Evolutionary conservation across 805 yeast genomes (phyloP).

Genomic region (Osmozyma mogii): DNA sequence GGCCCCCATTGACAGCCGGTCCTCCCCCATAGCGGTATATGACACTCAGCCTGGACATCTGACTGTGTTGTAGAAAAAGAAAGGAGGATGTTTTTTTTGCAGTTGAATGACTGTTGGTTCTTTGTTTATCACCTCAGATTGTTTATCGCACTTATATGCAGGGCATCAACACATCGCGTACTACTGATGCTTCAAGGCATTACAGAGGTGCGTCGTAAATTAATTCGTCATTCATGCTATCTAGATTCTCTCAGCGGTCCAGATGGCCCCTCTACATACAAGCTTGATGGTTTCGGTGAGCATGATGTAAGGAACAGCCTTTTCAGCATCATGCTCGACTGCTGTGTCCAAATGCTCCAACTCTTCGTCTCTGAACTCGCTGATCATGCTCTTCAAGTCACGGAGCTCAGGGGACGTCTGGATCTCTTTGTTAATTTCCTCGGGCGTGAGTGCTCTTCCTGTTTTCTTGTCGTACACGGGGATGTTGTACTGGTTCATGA

Average conservation of each 20-base stretch:
- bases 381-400: constrained; percentile 53
- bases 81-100: too few species aligned
- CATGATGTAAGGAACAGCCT: constrained; percentile 86
- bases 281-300: constrained; percentile 81
- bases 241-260: constrained; percentile 80
- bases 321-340: constrained; percentile 80
- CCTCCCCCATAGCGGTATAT: too few species aligned
- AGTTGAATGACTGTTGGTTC: too few species aligned
- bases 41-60: too few species aligned
- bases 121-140: too few species aligned
- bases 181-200: too few species aligned
- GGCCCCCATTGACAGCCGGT: too few species aligned
- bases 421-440: constrained; percentile 16
- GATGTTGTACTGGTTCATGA: constrained; percentile 58
- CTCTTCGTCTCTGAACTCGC: constrained; percentile 85
- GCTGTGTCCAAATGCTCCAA: constrained; percentile 94
- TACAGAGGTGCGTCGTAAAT: too few species aligned
- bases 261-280: constrained; percentile 82
- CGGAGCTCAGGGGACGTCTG: constrained; percentile 47
- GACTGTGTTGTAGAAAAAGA: too few species aligned
- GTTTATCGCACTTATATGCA: too few species aligned
- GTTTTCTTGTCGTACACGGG: constrained; percentile 29
- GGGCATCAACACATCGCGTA: too few species aligned
- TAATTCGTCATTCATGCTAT: background rate
- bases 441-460: constrained; percentile 18